phyloP scores from a whole-genome alignment of 345 rosid species.

The Populus deltoides region DNA sequence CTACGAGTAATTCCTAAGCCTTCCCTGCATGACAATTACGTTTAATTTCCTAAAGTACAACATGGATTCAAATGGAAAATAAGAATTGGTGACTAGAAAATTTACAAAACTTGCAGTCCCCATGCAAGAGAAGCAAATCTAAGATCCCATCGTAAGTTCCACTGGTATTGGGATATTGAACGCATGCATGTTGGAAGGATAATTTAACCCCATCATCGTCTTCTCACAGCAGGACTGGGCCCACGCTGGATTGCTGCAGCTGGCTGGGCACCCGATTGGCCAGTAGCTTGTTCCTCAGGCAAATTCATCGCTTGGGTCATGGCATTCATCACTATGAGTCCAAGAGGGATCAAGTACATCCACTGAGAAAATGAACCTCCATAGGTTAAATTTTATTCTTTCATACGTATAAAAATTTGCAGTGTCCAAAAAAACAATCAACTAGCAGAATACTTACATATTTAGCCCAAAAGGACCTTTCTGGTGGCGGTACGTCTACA shows the following conservation, averaged over 20 bases:
- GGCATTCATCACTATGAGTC: constrained; percentile 85
- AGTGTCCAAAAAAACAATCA: not conserved
- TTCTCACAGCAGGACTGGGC: constrained; percentile 42
- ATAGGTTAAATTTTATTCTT: too few species aligned
- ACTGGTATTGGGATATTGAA: not conserved
- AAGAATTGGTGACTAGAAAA: not conserved
- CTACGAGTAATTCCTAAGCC: not conserved
- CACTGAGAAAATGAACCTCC: constrained; percentile 45
- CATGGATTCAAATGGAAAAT: not conserved
- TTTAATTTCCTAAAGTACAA: too few species aligned
- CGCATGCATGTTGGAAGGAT: not conserved
- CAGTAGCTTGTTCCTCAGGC: constrained; percentile 70
- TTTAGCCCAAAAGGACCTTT: constrained; percentile 93
- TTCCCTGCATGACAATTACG: too few species aligned
- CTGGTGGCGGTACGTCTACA: constrained; percentile 63
- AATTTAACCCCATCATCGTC: constrained; percentile 45
- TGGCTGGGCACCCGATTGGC: constrained; percentile 46
- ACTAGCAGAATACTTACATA: constrained; percentile 51
- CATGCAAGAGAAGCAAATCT: not conserved
- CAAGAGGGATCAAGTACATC: constrained; percentile 94
- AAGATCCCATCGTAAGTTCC: not conserved
- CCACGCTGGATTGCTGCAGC: constrained; percentile 44
- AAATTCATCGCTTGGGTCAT: constrained; percentile 88
- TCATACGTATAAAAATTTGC: not conserved
- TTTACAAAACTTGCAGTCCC: not conserved